Conservation (phyloP, 441 rosid species). For the Populus tomentosa region DNA sequence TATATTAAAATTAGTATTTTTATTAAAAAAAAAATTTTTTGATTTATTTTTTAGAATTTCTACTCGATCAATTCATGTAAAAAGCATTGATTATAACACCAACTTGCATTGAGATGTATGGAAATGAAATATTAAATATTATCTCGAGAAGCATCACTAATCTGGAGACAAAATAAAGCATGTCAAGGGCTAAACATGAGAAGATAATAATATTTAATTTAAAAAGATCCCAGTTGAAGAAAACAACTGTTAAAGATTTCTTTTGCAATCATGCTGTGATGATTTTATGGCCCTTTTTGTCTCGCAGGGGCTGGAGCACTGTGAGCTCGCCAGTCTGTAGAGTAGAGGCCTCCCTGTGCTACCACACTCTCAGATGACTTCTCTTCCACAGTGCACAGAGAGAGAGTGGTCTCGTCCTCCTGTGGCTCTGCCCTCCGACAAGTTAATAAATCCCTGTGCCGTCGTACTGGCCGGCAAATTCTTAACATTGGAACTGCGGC, state of each 20-base stretch:
- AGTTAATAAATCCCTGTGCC: not conserved
- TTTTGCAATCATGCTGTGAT: conserved; percentile 23
- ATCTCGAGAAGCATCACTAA: conserved; percentile 10
- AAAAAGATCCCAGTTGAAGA: not conserved
- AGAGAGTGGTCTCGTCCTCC: not conserved
- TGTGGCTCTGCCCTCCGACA: not conserved
- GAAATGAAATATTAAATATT: not conserved
- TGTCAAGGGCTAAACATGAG: not conserved
- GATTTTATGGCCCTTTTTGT: conserved; percentile 18
- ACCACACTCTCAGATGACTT: not conserved
- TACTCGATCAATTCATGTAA: not conserved
- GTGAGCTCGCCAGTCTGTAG: conserved; percentile 5
- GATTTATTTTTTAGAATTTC: not conserved
- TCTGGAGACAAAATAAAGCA: not conserved
- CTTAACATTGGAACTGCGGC: not conserved
- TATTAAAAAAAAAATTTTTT: too few species aligned
- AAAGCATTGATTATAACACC: not conserved
- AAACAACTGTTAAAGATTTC: not conserved
- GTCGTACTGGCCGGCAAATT: not conserved
- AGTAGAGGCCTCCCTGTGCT: too few species aligned
- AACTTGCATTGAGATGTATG: not conserved
- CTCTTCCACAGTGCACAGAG: not conserved
- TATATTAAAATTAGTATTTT: too few species aligned
- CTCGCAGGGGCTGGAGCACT: not conserved
- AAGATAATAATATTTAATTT: not conserved